phyloP scores from a whole-genome alignment of 2,329 filamentous ascomycete species.

The Cordyceps tenuipes region DNA sequence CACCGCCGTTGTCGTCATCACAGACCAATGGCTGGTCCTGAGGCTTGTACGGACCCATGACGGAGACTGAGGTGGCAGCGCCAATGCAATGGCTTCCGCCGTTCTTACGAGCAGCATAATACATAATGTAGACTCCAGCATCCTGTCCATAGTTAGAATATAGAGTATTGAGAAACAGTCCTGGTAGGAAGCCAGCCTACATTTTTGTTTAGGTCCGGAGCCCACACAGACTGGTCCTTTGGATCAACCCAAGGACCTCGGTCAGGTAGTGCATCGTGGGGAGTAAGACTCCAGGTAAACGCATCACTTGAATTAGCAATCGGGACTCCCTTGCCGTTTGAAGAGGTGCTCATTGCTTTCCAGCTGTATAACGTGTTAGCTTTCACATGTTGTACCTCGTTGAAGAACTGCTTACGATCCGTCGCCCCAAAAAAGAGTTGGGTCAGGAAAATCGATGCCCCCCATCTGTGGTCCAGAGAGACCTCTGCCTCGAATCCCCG shows the following conservation, averaged over 20 bases:
- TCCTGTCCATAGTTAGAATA: neutral
- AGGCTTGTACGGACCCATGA: conserved; percentile 1
- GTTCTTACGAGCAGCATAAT: conserved; percentile 3
- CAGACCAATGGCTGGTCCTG: conserved; percentile 6
- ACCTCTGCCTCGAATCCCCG: neutral
- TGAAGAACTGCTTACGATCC: conserved; percentile 4
- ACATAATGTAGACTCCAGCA: conserved; percentile 9
- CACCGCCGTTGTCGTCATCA: conserved; percentile 1
- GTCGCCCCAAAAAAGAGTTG: conserved; percentile 8
- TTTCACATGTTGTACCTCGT: no score
- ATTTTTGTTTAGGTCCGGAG: conserved; percentile 10
- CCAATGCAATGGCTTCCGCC: conserved; percentile 11
- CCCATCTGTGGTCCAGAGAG: conserved; percentile 6
- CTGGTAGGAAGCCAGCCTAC: neutral
- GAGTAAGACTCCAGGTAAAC: neutral
- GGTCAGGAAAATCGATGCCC: conserved; percentile 8
- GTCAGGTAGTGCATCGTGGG: neutral
- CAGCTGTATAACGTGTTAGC: neutral
- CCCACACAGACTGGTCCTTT: conserved; percentile 9
- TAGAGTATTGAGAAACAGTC: neutral
- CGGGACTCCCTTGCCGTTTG: conserved; percentile 5
- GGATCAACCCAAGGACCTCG: conserved; percentile 9
- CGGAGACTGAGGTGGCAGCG: conserved; percentile 9
- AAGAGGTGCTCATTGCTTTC: conserved; percentile 11
- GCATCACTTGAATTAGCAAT: conserved; percentile 6